These are phyloP conservation scores for Boletus huronensis DNA, from an alignment of 768 basidiomycete genomes.

Conservation along the genomic window DNA sequence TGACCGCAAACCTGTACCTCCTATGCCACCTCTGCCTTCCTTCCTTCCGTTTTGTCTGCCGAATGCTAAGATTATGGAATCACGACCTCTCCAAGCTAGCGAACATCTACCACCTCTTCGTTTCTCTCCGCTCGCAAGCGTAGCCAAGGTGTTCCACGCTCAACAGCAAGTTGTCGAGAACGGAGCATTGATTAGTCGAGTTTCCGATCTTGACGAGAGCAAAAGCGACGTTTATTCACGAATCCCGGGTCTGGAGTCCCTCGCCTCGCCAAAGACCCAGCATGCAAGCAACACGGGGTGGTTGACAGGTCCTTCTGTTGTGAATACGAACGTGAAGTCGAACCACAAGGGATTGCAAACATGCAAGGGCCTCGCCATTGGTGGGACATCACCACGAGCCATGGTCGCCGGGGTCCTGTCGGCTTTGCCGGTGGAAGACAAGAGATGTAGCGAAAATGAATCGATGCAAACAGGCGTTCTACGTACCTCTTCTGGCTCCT, in stretches of 20 bases:
- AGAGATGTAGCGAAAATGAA: background rate
- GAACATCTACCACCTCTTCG: constrained; percentile 16
- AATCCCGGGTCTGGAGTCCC: background rate
- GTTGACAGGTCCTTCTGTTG: background rate
- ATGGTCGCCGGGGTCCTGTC: background rate
- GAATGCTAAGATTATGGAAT: background rate
- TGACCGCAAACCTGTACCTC: constrained; percentile 15
- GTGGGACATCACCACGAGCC: constrained; percentile 1
- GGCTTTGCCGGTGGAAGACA: background rate
- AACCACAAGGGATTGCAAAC: constrained; percentile 13
- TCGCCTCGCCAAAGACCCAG: background rate
- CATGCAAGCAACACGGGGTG: background rate
- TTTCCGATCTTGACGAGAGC: too few species aligned
- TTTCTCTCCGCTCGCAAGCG: constrained; percentile 20
- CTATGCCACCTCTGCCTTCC: constrained; percentile 22
- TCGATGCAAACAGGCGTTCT: background rate
- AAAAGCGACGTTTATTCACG: background rate
- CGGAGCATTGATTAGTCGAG: background rate
- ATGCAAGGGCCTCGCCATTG: constrained; percentile 6
- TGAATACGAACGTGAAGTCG: background rate
- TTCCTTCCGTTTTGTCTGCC: constrained; percentile 10
- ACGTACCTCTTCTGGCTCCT: background rate
- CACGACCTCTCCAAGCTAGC: background rate
- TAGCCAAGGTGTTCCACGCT: constrained; percentile 1
- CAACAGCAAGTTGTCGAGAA: constrained; percentile 1